These are phyloP conservation scores for Phoma sp. DNA, from an alignment of 2,329 filamentous ascomycete genomes.

Conservation along the genomic window DNA sequence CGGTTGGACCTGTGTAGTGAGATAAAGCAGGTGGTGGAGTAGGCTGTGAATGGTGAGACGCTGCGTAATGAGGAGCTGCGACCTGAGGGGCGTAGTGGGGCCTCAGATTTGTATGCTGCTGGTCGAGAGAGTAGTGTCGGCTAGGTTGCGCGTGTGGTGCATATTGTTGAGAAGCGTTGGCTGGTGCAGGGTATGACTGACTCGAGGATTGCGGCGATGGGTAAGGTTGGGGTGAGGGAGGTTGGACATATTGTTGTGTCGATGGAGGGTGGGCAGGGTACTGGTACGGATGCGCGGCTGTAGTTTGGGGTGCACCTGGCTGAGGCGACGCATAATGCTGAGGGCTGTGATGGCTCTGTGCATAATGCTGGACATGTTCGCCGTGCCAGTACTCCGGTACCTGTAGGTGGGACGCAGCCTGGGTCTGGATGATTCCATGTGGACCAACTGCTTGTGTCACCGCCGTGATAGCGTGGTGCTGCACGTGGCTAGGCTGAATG, in stretches of 20 bases:
- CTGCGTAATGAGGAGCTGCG: conserved; percentile 26
- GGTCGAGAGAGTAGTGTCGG: conserved; percentile 33
- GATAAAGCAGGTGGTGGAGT: conserved; percentile 28
- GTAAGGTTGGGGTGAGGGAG: conserved; percentile 37
- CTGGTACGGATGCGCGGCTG: conserved; percentile 27
- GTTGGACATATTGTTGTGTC: conserved; percentile 31
- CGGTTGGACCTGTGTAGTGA: conserved; percentile 35
- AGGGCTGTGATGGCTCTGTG: conserved; percentile 31
- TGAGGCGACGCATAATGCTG: conserved; percentile 36
- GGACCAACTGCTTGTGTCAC: conserved; percentile 29
- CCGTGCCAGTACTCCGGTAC: conserved; percentile 44
- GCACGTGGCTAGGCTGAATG: conserved; percentile 36
- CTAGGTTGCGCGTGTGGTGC: conserved; percentile 16
- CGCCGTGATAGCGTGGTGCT: conserved; percentile 33
- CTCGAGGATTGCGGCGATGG: conserved; percentile 31
- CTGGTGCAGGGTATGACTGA: conserved; percentile 19
- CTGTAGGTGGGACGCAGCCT: conserved; percentile 36
- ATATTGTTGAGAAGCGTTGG: conserved; percentile 19
- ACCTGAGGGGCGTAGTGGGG: conserved; percentile 30
- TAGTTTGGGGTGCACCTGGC: conserved; percentile 23
- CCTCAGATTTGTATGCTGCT: conserved; percentile 18
- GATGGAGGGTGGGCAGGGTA: conserved; percentile 32
- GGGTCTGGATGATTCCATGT: conserved; percentile 34
- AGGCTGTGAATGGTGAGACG: conserved; percentile 27
- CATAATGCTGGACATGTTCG: conserved; percentile 31